Percentiles rank a stretch among this genome's conserved stretches.
These are phyloP conservation scores for Penicillium sp. DNA, from an alignment of 2,329 filamentous ascomycete species.

Conservation along the genomic window DNA sequence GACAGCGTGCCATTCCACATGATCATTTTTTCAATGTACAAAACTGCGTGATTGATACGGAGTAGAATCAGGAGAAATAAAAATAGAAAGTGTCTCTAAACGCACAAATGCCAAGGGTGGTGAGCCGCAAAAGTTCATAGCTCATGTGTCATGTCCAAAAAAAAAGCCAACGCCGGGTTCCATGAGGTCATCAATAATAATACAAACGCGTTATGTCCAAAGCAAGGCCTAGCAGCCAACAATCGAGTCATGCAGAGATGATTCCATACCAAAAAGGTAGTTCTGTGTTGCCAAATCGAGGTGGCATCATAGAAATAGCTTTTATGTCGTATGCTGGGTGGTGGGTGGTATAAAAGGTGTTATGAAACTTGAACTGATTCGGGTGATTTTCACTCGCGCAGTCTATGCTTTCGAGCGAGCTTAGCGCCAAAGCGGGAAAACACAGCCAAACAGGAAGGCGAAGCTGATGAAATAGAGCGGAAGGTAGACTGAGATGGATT, in stretches of 20 bases:
- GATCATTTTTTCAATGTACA: neutral
- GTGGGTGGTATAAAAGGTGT: neutral
- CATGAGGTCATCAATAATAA: constrained; percentile 25
- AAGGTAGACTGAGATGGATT: constrained; percentile 49
- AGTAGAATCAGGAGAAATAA: constrained; percentile 7
- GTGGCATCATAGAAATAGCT: neutral
- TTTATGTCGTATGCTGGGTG: neutral
- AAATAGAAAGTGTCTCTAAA: constrained; percentile 7
- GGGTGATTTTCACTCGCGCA: neutral
- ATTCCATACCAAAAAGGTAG: constrained; percentile 14
- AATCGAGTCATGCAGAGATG: constrained; percentile 27
- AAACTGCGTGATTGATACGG: neutral
- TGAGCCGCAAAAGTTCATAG: constrained; percentile 9
- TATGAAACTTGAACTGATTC: too few relatives aligned
- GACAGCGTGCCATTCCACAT: too few relatives aligned
- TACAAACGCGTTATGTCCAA: constrained; percentile 21
- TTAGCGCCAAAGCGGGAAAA: constrained; percentile 53
- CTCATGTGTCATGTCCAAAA: constrained; percentile 10
- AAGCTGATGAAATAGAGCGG: constrained; percentile 57
- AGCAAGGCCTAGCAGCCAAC: constrained; percentile 18
- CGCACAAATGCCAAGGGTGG: constrained; percentile 18
- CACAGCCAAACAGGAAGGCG: constrained; percentile 46
- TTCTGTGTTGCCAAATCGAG: constrained; percentile 17
- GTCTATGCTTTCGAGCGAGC: neutral
- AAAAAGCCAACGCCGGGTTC: constrained; percentile 20